These are phyloP conservation scores for Neurospora pannonica DNA, from an alignment of 495 filamentous ascomycete species.

Conservation along the genomic window DNA sequence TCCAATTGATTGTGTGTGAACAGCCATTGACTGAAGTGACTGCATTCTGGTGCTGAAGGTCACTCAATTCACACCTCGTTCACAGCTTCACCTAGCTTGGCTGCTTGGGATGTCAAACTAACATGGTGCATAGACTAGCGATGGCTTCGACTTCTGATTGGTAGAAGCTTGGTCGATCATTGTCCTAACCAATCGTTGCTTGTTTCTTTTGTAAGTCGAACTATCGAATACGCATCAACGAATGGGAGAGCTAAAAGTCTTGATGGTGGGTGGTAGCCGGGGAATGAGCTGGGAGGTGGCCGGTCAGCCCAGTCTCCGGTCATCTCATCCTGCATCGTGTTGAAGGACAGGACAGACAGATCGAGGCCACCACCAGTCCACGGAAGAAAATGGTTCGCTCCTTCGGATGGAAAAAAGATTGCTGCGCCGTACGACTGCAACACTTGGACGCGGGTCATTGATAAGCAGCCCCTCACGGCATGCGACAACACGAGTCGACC, in stretches of 20 bases:
- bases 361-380: not conserved
- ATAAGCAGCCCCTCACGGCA: not conserved
- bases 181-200: not conserved
- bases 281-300: not conserved
- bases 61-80: not conserved
- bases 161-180: not conserved
- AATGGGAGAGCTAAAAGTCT: not conserved
- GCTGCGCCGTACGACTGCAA: not conserved
- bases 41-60: not conserved
- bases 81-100: not conserved
- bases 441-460: not conserved
- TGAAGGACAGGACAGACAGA: not conserved
- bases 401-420: not conserved
- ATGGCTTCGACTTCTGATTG: not conserved
- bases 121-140: not conserved
- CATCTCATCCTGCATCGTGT: not conserved
- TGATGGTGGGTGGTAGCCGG: not conserved
- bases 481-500: not conserved
- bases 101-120: not conserved
- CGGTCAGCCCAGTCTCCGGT: not conserved
- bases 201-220: not conserved
- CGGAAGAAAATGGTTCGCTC: not conserved
- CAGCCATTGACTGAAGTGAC: not conserved
- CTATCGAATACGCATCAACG: not conserved
- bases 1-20: not conserved